phyloP scores from a whole-genome alignment of 139 green algal species.

The Chlorella sorokiniana region DNA sequence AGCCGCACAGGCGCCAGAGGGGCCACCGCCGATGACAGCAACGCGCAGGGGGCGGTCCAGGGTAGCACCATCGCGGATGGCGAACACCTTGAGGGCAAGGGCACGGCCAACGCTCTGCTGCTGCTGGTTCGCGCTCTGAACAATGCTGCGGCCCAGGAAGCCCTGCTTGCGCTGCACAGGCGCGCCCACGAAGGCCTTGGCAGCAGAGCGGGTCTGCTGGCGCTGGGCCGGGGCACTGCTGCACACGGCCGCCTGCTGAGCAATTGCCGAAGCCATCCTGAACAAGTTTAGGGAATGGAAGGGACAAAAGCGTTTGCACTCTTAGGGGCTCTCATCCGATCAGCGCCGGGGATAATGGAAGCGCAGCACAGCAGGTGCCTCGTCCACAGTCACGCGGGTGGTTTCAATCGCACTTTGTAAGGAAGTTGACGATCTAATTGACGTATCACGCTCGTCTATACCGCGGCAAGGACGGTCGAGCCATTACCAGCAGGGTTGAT shows the following conservation, averaged over 20 bases:
- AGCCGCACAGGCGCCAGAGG: conserved; percentile 91
- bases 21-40: conserved; percentile 95
- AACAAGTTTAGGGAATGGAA: neutral
- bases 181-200: conserved; percentile 19
- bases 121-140: conserved; percentile 1
- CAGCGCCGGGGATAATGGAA: neutral
- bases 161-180: conserved; percentile 11
- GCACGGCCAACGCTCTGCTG: conserved; percentile 18
- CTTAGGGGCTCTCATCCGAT: neutral
- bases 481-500: no score
- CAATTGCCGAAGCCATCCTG: conserved; percentile 15
- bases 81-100: conserved; percentile 48
- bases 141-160: neutral
- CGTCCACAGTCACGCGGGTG: no score
- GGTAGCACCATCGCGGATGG: conserved; percentile 71
- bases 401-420: no score
- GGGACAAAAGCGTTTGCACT: neutral
- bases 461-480: no score
- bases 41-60: conserved; percentile 88
- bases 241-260: neutral
- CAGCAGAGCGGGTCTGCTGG: neutral
- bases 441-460: no score
- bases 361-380: no score
- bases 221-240: conserved; percentile 5
- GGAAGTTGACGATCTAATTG: no score